phyloP scores from a whole-genome alignment of 805 yeast species.

The Candida argentea region DNA sequence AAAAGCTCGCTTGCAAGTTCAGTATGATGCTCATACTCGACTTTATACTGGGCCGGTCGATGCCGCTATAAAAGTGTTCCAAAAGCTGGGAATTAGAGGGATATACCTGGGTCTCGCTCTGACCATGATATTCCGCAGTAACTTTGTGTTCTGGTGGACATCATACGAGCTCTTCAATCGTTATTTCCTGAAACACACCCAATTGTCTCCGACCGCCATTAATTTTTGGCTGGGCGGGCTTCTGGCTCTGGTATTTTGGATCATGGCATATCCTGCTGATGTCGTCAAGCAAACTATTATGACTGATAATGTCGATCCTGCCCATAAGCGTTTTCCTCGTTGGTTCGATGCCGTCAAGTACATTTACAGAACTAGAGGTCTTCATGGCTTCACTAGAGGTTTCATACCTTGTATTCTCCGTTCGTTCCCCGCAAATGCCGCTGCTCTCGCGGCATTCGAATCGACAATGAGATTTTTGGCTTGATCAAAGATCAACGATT shows the following conservation, averaged over 20 bases:
- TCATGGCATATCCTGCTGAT: slow-evolving; percentile 80
- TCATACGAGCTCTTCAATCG: slow-evolving; percentile 72
- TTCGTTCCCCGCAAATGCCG: slow-evolving; percentile 91
- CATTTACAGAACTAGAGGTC: slow-evolving; percentile 55
- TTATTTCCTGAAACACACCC: slow-evolving; percentile 56
- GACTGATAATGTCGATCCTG: slow-evolving; percentile 56
- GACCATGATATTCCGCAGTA: slow-evolving; percentile 80
- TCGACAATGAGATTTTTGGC: slow-evolving; percentile 55
- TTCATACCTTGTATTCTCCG: slow-evolving; percentile 71
- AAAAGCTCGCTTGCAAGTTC: slow-evolving; percentile 83
- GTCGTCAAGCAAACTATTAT: slow-evolving; percentile 79
- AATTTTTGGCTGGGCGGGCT: slow-evolving; percentile 92
- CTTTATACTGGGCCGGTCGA: slow-evolving; percentile 72
- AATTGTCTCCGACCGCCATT: slow-evolving; percentile 55
- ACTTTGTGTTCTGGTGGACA: slow-evolving; percentile 92
- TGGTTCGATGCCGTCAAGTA: slow-evolving; percentile 66
- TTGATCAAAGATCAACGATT: slow-evolving; percentile 6
- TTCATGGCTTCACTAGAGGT: slow-evolving; percentile 68
- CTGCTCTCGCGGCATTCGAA: slow-evolving; percentile 85
- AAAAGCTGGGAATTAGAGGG: slow-evolving; percentile 58
- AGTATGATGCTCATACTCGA: slow-evolving; percentile 66
- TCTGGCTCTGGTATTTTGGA: slow-evolving; percentile 82
- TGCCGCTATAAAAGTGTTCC: slow-evolving; percentile 51
- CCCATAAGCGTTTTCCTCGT: slow-evolving; percentile 57
- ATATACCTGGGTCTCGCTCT: slow-evolving; percentile 75